Evolutionary conservation across 495 filamentous ascomycete species (phyloP), one percentile per base, ranked within the genome.

Genomic region (Venustampulla echinocandica): DNA sequence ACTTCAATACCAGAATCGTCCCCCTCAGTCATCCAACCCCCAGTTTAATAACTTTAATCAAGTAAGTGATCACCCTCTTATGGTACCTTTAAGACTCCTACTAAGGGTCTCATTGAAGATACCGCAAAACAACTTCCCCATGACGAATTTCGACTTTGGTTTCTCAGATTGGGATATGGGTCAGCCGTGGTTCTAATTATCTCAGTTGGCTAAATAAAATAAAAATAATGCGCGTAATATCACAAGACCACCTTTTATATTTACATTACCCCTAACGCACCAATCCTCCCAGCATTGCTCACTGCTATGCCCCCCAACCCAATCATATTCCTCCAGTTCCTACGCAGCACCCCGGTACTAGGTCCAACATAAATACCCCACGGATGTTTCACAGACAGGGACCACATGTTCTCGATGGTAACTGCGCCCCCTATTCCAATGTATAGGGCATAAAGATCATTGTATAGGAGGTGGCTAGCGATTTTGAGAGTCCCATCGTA

Each of bases 361-460:
- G 62, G 56, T 0, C 65, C 65, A 1, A 56, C 53, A 39, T 68
- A 68, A 4, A 68, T 57, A 21, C 57, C 46, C 20, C 59, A 57
- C 0, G 64, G 64, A 41, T 68, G 65, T 5, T 62, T 30, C 1
- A 46, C 40, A 10, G 59, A 61, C 4, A 65, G 44, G 11, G 57
- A 55, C 64, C 65, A 68, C 2, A 62, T 24, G 5, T 61, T 55
- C 21, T 59, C 41, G 7, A 64, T 23, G 15, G 17, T 37, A 5
- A 27, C 15, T 37, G 17, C 21, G 10, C 30, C 42, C 0, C 46
- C 46, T 20, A 59, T 51, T 9, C 51, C 42, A 9, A 14, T 23
- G 1, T 58, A 24, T 7, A 57, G 23, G 1, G 58, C 57, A 42
- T 44, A 63, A 5, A 68, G 40, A 25, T 68, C 65, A 2, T 61